These are phyloP conservation scores for Alternaria triticimaculans DNA, from an alignment of 2,329 filamentous ascomycete species.

Conservation along the genomic window DNA sequence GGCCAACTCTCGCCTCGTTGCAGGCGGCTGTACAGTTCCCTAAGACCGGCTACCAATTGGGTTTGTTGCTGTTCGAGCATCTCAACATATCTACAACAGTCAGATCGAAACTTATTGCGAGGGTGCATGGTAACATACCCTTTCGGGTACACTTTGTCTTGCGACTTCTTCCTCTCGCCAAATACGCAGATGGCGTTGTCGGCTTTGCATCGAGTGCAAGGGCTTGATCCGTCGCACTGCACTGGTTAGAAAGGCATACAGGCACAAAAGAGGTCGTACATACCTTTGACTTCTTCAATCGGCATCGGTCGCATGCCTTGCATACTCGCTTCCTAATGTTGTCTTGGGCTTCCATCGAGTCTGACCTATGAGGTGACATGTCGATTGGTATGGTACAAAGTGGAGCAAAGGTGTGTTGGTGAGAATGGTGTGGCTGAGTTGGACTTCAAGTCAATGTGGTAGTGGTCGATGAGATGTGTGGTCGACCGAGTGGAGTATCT, in stretches of 20 bases:
- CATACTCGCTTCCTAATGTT: conserved; percentile 67
- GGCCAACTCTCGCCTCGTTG: conserved; percentile 62
- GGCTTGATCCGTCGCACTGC: conserved; percentile 67
- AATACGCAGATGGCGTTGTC: conserved; percentile 71
- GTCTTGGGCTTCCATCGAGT: conserved; percentile 52
- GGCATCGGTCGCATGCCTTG: conserved; percentile 71
- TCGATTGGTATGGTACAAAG: conserved; percentile 4
- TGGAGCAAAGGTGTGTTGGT: background rate
- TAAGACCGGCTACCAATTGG: conserved; percentile 66
- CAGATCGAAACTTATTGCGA: conserved; percentile 4
- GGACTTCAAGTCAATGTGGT: conserved; percentile 1
- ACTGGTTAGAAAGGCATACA: conserved; percentile 13
- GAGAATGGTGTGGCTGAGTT: background rate
- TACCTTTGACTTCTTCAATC: conserved; percentile 71
- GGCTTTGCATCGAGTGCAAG: conserved; percentile 67
- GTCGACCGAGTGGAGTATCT: conserved; percentile 4
- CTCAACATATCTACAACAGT: conserved; percentile 63
- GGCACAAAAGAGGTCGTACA: conserved; percentile 12
- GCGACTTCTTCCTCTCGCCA: conserved; percentile 69
- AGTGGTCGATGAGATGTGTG: conserved; percentile 9
- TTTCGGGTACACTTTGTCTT: conserved; percentile 73
- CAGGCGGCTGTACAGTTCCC: conserved; percentile 64
- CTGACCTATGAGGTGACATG: conserved; percentile 47
- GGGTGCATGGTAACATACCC: conserved; percentile 53
- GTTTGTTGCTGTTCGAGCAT: conserved; percentile 71